Conservation (phyloP, 163 green algal species). For the Picocystis sp. region DNA sequence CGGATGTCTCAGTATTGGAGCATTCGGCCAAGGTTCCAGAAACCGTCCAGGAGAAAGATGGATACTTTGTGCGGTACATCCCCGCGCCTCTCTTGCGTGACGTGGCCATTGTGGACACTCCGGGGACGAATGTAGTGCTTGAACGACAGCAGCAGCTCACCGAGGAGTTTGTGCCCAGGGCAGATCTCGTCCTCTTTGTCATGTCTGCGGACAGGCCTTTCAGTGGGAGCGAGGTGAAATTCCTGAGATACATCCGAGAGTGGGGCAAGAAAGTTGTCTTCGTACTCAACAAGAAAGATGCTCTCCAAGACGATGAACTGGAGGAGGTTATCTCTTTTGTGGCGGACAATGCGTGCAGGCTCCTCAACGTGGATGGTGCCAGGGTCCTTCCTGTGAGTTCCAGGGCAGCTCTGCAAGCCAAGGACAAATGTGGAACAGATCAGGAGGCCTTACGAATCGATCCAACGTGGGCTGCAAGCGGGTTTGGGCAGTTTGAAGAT, state of each 20-base stretch:
- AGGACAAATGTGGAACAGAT: conserved; percentile 29
- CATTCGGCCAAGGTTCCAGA: neutral
- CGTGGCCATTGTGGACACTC: conserved; percentile 81
- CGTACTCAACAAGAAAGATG: conserved; percentile 92
- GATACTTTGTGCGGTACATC: conserved; percentile 5
- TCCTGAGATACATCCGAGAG: conserved; percentile 85
- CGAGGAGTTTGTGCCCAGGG: conserved; percentile 89
- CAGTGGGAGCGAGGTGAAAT: conserved; percentile 65
- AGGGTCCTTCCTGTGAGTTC: conserved; percentile 58
- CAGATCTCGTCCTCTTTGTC: conserved; percentile 90
- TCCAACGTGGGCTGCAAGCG: conserved; percentile 14
- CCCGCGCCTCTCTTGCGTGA: conserved; percentile 25
- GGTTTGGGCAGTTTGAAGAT: conserved; percentile 60
- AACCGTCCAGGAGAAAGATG: conserved; percentile 1
- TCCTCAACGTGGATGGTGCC: conserved; percentile 54
- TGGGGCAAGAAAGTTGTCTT: conserved; percentile 98
- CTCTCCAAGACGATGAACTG: conserved; percentile 27
- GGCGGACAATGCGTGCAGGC: conserved; percentile 37
- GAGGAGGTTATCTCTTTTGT: conserved; percentile 43
- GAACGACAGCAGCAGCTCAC: conserved; percentile 90
- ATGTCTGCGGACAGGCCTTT: conserved; percentile 66
- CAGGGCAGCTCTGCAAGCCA: conserved; percentile 47
- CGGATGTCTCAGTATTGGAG: neutral
- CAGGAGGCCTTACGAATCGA: neutral
- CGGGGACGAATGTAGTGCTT: conserved; percentile 93